A percentile compares a stretch with the other conserved stretches of the same genome.
phyloP scores from a whole-genome alignment of 805 yeast species.

The Teunomyces stri region DNA sequence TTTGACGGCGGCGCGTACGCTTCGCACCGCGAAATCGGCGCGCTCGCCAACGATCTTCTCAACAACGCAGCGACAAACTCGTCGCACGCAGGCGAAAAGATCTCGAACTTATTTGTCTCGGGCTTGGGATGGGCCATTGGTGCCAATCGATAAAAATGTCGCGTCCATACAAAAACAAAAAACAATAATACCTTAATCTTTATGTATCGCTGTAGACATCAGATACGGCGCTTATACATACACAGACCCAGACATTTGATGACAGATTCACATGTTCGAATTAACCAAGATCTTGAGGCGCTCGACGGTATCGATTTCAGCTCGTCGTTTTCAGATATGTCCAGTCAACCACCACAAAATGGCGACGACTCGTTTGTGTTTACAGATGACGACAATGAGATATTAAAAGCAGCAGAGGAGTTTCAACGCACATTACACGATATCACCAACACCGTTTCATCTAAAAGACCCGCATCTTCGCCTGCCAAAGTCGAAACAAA shows the following conservation, averaged over 20 bases:
- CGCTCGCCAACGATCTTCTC: conserved; percentile 26
- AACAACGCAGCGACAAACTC: conserved; percentile 31
- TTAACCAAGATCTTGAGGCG: neutral
- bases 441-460: neutral
- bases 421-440: neutral
- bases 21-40: conserved; percentile 10
- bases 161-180: neutral
- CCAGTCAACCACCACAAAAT: neutral
- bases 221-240: conserved; percentile 2
- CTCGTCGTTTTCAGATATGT: conserved; percentile 7
- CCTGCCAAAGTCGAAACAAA: neutral
- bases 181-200: neutral
- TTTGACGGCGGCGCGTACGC: conserved; percentile 5
- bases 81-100: conserved; percentile 42
- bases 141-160: conserved; percentile 28
- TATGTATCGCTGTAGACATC: conserved; percentile 1
- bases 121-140: conserved; percentile 68
- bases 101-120: conserved; percentile 49
- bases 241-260: neutral
- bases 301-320: conserved; percentile 8
- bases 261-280: neutral
- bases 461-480: neutral
- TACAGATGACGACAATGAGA: conserved; percentile 12
- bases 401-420: conserved; percentile 10
- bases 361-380: conserved; percentile 10